A percentile compares a stretch with the other conserved stretches of the same genome.
phyloP scores from a whole-genome alignment of 225 moss, liverwort and hornwort genomes.

The Pseudisothecium myosuroides region DNA sequence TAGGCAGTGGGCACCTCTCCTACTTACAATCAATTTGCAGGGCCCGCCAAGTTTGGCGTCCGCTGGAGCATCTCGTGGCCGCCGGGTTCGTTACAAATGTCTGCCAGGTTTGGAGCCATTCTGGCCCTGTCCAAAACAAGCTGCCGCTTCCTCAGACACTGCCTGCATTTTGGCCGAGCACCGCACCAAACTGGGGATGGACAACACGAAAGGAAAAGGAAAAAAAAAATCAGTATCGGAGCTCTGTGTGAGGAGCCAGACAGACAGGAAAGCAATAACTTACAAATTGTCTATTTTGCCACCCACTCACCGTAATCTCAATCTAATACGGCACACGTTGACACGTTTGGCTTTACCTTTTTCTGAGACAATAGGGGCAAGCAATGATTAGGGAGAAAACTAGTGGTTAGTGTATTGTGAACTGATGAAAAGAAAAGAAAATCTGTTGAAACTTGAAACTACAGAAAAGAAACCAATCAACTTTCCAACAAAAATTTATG shows the following conservation, averaged over 20 bases:
- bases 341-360: not conserved
- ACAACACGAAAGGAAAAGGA: not conserved
- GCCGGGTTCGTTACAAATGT: constrained; percentile 10
- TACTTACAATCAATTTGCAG: not conserved
- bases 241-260: not conserved
- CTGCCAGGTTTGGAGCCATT: constrained; percentile 23
- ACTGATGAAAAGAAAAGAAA: not conserved
- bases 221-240: not conserved
- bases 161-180: not conserved
- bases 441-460: not conserved
- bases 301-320: not conserved
- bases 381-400: not conserved
- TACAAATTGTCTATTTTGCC: not conserved
- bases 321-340: too few species aligned
- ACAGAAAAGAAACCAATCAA: not conserved
- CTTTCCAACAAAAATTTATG: not conserved
- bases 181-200: not conserved
- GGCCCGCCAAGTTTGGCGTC: not conserved
- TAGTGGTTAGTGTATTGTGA: not conserved
- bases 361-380: not conserved
- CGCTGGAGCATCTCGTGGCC: constrained; percentile 5
- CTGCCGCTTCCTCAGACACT: not conserved
- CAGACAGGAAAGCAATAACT: not conserved
- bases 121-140: not conserved
- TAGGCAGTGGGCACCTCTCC: not conserved